Conservation (phyloP, 192 early-diverging fungal genomes). For the Powellomyces hirtus region DNA sequence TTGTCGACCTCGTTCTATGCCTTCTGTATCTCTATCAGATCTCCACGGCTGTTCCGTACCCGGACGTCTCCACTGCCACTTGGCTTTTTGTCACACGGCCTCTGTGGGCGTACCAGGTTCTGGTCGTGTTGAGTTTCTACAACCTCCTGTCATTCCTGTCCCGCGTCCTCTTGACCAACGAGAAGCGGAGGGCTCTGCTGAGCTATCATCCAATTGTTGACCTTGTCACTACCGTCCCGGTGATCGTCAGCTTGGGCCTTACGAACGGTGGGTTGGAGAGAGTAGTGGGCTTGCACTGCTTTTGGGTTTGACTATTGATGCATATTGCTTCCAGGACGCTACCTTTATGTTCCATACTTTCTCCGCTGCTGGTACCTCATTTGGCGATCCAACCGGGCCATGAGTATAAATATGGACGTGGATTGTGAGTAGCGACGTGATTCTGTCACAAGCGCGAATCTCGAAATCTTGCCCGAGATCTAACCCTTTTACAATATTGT, state of each 20-base stretch:
- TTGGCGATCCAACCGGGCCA: background rate
- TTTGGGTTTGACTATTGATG: too few relatives aligned
- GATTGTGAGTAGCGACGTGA: too few relatives aligned
- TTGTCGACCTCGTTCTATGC: constrained; percentile 2
- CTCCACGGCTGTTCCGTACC: background rate
- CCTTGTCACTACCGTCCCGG: constrained; percentile 6
- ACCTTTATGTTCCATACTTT: constrained; percentile 14
- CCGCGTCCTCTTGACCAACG: background rate
- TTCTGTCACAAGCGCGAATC: background rate
- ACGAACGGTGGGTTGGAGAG: background rate
- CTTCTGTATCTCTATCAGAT: constrained; percentile 1
- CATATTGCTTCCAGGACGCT: background rate
- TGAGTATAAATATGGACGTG: constrained; percentile 2
- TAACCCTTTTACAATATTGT: background rate
- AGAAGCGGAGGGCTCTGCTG: background rate
- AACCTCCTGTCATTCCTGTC: background rate
- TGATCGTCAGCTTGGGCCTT: constrained; percentile 13
- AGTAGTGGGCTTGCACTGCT: too few relatives aligned
- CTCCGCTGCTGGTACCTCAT: constrained; percentile 12
- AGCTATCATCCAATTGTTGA: background rate
- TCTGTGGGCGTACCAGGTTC: background rate
- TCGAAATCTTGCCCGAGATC: too few relatives aligned
- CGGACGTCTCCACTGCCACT: background rate
- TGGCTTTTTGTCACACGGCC: constrained; percentile 15
- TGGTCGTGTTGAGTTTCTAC: constrained; percentile 2